phyloP scores from a whole-genome alignment of 1,139 yeast species.

The Wickerhamomyces sp. region DNA sequence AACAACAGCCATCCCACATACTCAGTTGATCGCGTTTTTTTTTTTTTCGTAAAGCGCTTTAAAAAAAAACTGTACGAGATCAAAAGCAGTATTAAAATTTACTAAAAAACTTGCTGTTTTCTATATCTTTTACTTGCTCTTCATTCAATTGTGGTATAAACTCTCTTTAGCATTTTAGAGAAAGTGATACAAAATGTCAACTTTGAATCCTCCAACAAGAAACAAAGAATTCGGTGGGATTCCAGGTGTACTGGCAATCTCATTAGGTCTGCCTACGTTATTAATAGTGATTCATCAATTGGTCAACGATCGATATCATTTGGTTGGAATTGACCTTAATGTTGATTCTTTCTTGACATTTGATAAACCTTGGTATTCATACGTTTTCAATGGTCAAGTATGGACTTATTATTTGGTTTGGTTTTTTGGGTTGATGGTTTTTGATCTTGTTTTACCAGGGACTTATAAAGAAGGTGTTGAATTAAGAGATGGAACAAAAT shows the following conservation, averaged over 20 bases:
- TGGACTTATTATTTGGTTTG: slow-evolving; percentile 70
- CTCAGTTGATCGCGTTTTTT: not conserved
- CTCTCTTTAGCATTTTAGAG: not conserved
- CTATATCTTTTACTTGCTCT: not conserved
- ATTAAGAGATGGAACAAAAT: slow-evolving; percentile 68
- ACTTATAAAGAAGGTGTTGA: slow-evolving; percentile 56
- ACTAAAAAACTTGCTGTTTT: not conserved
- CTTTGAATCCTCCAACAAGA: slow-evolving; percentile 65
- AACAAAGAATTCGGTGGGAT: slow-evolving; percentile 75
- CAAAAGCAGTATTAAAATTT: not conserved
- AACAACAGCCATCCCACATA: too few species aligned
- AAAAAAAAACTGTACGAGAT: not conserved
- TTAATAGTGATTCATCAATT: slow-evolving; percentile 55
- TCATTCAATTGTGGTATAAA: not conserved
- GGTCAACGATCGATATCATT: slow-evolving; percentile 50
- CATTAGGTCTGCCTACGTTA: slow-evolving; percentile 63
- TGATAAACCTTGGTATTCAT: slow-evolving; percentile 20
- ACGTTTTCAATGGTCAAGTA: slow-evolving; percentile 35
- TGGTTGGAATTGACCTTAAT: slow-evolving; percentile 43
- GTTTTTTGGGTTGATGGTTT: slow-evolving; percentile 59
- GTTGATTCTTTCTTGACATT: slow-evolving; percentile 30
- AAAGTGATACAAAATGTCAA: slow-evolving; percentile 5
- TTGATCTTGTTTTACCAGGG: slow-evolving; percentile 78
- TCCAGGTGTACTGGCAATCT: slow-evolving; percentile 64
- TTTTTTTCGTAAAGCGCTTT: too few species aligned